Evolutionary conservation across 495 filamentous ascomycete species (phyloP).

Genomic region (Aspergillus affinis): DNA sequence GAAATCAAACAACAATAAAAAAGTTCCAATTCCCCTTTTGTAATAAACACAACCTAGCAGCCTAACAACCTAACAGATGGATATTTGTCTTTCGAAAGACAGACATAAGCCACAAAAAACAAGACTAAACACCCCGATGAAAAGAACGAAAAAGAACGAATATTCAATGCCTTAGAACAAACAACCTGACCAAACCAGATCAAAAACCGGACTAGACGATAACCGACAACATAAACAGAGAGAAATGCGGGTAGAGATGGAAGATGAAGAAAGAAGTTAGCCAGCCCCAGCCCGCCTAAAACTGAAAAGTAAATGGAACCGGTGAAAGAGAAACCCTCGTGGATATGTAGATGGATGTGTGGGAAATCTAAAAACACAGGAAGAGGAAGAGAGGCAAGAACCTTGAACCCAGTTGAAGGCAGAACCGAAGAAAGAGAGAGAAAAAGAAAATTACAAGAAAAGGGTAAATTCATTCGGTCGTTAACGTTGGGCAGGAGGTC

Average conservation of each 20-base stretch:
- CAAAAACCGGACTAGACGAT: not conserved
- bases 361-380: constrained; percentile 12
- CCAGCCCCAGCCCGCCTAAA: constrained; percentile 13
- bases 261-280: constrained; percentile 3
- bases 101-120: not conserved
- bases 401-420: not conserved
- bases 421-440: constrained; percentile 5
- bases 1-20: constrained; percentile 1
- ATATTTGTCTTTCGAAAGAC: constrained; percentile 2
- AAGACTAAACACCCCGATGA: constrained; percentile 5
- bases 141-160: not conserved
- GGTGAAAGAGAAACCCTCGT: constrained; percentile 18
- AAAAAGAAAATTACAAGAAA: constrained; percentile 22
- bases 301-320: constrained; percentile 12
- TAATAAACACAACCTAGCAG: not conserved
- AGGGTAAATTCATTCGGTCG: constrained; percentile 29
- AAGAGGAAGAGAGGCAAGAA: constrained; percentile 16
- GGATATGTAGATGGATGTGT: constrained; percentile 10
- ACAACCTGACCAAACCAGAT: not conserved
- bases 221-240: not conserved
- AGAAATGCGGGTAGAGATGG: not conserved
- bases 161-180: not conserved
- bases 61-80: not conserved
- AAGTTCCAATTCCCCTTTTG: not conserved
- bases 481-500: constrained; percentile 42